Evolutionary conservation across 140 eudicot genomes (phyloP).

Genomic region (Anethum foeniculum): DNA sequence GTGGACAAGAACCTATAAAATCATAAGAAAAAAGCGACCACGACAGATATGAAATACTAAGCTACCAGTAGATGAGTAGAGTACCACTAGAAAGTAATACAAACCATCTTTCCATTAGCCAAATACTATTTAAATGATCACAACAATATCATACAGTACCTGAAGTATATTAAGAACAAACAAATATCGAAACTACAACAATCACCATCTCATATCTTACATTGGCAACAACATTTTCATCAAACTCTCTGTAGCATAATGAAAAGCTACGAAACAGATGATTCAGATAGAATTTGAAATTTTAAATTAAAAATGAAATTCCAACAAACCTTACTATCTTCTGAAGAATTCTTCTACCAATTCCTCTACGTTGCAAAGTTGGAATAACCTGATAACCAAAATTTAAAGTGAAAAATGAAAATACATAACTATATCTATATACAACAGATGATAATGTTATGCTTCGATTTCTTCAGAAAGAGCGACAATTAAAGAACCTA

Average conservation of each 20-base stretch:
- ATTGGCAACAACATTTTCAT: background rate
- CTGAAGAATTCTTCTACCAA: constrained; percentile 63
- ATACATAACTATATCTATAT: constrained; percentile 15
- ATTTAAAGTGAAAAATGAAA: background rate
- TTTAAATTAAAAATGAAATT: background rate
- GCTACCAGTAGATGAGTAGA: background rate
- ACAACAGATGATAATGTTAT: background rate
- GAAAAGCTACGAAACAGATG: too few species aligned
- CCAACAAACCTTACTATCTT: constrained; percentile 53
- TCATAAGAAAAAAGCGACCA: background rate
- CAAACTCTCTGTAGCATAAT: background rate
- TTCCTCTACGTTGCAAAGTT: constrained; percentile 53
- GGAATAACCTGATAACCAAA: constrained; percentile 68
- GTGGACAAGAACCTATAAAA: background rate
- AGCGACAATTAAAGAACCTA: background rate
- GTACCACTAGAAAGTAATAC: background rate
- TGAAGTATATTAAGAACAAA: background rate
- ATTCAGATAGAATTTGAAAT: background rate
- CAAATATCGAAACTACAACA: background rate
- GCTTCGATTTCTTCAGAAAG: background rate
- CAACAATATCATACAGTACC: background rate
- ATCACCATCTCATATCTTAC: background rate
- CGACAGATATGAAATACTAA: background rate
- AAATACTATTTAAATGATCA: background rate
- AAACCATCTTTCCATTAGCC: background rate